phyloP scores from a whole-genome alignment of 768 basidiomycete species.

The Boletus reticuloceps region DNA sequence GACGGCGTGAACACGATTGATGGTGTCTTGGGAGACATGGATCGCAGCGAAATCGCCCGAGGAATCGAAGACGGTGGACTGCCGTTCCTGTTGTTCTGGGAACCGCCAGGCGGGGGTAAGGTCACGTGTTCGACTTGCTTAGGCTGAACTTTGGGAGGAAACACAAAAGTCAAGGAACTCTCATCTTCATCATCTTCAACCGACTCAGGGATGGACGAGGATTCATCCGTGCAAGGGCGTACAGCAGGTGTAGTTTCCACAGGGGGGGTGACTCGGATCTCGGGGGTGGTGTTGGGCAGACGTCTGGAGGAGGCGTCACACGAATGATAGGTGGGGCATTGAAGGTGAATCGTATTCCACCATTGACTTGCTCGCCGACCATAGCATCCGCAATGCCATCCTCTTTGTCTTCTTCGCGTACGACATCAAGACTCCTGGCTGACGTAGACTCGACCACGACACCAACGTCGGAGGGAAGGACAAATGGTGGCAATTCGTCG shows the following conservation, averaged over 20 bases:
- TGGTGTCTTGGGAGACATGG: slow-evolving; percentile 30
- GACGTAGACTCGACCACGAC: slow-evolving; percentile 34
- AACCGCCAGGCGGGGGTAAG: slow-evolving; percentile 1
- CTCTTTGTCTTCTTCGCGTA: slow-evolving; percentile 42
- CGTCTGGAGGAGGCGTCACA: slow-evolving; percentile 26
- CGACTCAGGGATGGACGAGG: slow-evolving; percentile 2
- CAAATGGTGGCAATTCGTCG: slow-evolving; percentile 46
- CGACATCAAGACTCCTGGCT: slow-evolving; percentile 34
- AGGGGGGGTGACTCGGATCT: slow-evolving; percentile 22
- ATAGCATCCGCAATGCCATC: slow-evolving; percentile 32
- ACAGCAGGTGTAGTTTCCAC: slow-evolving; percentile 20
- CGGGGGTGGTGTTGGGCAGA: slow-evolving; percentile 28
- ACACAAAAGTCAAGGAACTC: slow-evolving; percentile 20
- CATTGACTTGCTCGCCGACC: slow-evolving; percentile 55
- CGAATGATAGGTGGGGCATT: slow-evolving; percentile 48
- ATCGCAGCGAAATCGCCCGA: slow-evolving; percentile 38
- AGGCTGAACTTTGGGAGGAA: slow-evolving; percentile 15
- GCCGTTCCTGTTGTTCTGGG: slow-evolving; percentile 12
- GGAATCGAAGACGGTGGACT: slow-evolving; percentile 53
- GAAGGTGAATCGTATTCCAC: slow-evolving; percentile 75
- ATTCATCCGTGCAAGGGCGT: slow-evolving; percentile 2
- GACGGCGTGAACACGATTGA: slow-evolving; percentile 34
- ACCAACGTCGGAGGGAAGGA: slow-evolving; percentile 47
- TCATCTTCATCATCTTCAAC: slow-evolving; percentile 26
- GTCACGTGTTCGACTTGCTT: slow-evolving; percentile 4